Percentiles rank a stretch among this genome's conserved stretches.
These are phyloP conservation scores for Neurospora sp. DNA, from an alignment of 495 filamentous ascomycete species.

Conservation along the genomic window DNA sequence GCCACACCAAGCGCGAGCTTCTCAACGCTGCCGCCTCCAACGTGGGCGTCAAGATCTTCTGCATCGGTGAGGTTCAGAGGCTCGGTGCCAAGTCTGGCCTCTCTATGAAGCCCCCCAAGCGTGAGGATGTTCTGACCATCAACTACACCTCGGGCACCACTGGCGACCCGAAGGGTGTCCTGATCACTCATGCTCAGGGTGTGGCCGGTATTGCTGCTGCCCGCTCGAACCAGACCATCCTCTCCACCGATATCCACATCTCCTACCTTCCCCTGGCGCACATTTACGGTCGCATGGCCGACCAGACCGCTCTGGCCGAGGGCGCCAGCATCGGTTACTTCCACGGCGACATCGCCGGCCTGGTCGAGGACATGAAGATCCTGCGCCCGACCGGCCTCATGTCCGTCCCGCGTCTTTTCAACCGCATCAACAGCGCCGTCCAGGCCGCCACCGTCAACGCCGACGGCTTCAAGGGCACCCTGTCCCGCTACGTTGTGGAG, in stretches of 20 bases:
- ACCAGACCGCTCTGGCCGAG: conserved; percentile 63
- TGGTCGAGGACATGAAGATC: conserved; percentile 86
- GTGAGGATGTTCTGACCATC: conserved; percentile 78
- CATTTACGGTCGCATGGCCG: conserved; percentile 78
- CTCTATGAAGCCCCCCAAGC: conserved; percentile 56
- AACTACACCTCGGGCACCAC: conserved; percentile 98
- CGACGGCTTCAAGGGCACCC: conserved; percentile 67
- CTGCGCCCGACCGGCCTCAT: conserved; percentile 74
- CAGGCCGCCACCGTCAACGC: conserved; percentile 67
- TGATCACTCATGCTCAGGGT: conserved; percentile 73
- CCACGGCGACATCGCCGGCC: conserved; percentile 78
- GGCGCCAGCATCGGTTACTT: conserved; percentile 84
- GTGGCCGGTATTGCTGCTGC: conserved; percentile 58
- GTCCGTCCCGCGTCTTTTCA: conserved; percentile 87
- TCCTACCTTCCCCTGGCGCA: conserved; percentile 94
- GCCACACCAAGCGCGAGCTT: conserved; percentile 67
- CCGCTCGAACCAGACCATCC: conserved; percentile 40
- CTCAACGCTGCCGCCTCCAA: conserved; percentile 63
- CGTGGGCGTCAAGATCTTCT: conserved; percentile 64
- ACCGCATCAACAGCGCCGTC: conserved; percentile 77
- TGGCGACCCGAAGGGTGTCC: conserved; percentile 86
- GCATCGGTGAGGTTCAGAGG: conserved; percentile 64
- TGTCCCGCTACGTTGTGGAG: conserved; percentile 70
- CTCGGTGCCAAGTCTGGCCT: conserved; percentile 59
- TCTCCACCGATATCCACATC: conserved; percentile 48